A percentile compares a stretch with the other conserved stretches of the same genome.
Evolutionary conservation across 2,329 filamentous ascomycete genomes (phyloP).

Genomic region (Tolypocladium tundrense): DNA sequence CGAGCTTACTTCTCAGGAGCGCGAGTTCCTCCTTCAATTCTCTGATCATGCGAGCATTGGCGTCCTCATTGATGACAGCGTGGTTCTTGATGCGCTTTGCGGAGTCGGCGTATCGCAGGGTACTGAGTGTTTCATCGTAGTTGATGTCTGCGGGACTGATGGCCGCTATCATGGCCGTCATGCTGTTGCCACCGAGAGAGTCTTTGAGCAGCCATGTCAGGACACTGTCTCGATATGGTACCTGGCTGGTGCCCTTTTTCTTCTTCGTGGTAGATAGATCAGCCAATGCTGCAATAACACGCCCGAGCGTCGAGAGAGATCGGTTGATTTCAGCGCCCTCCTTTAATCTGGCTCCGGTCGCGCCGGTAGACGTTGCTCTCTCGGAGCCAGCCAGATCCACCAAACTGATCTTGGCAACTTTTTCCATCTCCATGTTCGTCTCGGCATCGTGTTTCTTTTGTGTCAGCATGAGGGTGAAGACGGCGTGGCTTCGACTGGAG

Average conservation of each 20-base stretch:
- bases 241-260: conserved; percentile 63
- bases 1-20: conserved; percentile 76
- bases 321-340: conserved; percentile 98
- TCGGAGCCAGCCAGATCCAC: conserved; percentile 98
- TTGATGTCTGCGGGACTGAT: conserved; percentile 99
- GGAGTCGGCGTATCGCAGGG: conserved; percentile 89
- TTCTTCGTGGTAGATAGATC: conserved; percentile 82
- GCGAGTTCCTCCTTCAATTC: conserved; percentile 93
- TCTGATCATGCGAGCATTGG: conserved; percentile 96
- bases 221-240: conserved; percentile 94
- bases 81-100: conserved; percentile 99
- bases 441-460: conserved; percentile 87
- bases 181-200: conserved; percentile 93
- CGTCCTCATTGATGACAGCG: conserved; percentile 96
- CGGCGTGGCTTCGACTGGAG: conserved; percentile 93
- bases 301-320: conserved; percentile 88
- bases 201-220: conserved; percentile 96
- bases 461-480: conserved; percentile 91
- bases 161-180: conserved; percentile 99
- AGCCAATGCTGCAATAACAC: conserved; percentile 92
- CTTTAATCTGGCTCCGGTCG: conserved; percentile 87
- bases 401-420: conserved; percentile 94
- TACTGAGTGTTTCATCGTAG: conserved; percentile 94
- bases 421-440: conserved; percentile 95
- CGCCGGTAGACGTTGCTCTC: conserved; percentile 91